Base-by-base conservation (phyloP, 805 yeast species). In the Brettanomyces bruxellensis region DNA sequence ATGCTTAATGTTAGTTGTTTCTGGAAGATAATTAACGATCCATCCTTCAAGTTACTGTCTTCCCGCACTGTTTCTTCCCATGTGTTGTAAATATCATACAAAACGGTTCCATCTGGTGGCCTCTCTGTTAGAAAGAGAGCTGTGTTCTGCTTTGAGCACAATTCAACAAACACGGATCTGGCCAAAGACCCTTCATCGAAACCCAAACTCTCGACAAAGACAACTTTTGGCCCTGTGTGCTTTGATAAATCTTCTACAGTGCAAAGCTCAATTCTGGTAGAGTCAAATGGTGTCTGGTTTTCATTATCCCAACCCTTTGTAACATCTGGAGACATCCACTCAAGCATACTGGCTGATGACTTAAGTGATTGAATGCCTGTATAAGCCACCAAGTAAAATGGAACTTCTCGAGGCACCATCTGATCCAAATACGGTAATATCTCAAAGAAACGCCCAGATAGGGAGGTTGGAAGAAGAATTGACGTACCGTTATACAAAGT, bases 281-380 rank as follows among this genome's bases (percentile, higher is more conserved):
- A 55, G 54, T 86, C 95, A 59, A 91, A 90, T 1, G 97, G 96
- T 2, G 83, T 75, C 46, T 75, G 76, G 45, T 81, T 81, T 49
- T 77, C 73, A 6, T 74, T 68, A 57, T 88, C 95, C 91, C 96
- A 89, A 41, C 80, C 84, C 54, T 85, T 83, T 25, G 86, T 76
- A n/a, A 89, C 74, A n/a, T 82, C 74, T 0, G 91, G 77, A 0
- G 95, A 81, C 89, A 93, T 84, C 98, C 98, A 93, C 67, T 93
- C 99, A 28, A 91, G 66, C 83, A 93, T 85, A 47, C 89, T 84
- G 12, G 87, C 78, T 0, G 97, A 96, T 58, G 85, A 87, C 25
- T 83, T 75, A 47, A 93, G 63, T 4, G 83, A 73, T 56, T 91
- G 80, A 3, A 88, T 78, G 25, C 93, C 95, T 0, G 89, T 81